phyloP scores from a whole-genome alignment of 257 asterid genomes.

The Salvia rosmarinus region DNA sequence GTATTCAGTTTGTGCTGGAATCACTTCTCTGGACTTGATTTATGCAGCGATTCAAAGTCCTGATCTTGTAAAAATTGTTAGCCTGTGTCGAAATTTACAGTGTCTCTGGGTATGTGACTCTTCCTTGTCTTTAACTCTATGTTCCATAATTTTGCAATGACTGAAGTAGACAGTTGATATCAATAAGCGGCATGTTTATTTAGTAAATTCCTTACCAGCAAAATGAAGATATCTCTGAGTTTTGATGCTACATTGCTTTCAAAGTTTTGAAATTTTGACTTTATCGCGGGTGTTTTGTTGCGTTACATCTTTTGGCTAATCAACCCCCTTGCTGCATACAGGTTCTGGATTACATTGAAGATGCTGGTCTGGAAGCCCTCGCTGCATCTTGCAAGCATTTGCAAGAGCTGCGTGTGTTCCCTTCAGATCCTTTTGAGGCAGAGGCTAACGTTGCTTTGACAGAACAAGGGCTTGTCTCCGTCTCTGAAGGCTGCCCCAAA shows the following conservation, averaged over 20 bases:
- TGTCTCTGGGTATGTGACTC: constrained; percentile 67
- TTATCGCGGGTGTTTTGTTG: background rate
- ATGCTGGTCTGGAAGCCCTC: constrained; percentile 69
- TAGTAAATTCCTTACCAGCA: background rate
- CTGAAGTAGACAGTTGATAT: background rate
- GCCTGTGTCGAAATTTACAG: constrained; percentile 69
- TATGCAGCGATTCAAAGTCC: constrained; percentile 56
- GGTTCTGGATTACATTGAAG: constrained; percentile 91
- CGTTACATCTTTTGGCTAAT: background rate
- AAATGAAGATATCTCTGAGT: background rate
- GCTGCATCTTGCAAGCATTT: constrained; percentile 77
- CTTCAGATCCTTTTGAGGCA: constrained; percentile 76
- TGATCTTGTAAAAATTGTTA: constrained; percentile 64
- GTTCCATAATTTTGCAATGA: background rate
- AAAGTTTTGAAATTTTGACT: background rate
- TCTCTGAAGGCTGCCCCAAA: constrained; percentile 84
- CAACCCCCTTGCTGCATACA: constrained; percentile 27
- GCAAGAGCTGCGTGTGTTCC: constrained; percentile 83
- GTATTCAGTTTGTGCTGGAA: constrained; percentile 54
- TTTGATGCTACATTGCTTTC: background rate
- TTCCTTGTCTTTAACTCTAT: background rate
- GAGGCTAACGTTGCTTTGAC: constrained; percentile 74
- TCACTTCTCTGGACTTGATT: constrained; percentile 59
- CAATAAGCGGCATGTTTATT: background rate
- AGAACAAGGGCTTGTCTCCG: constrained; percentile 82